Base-by-base conservation (phyloP, 2,329 filamentous ascomycete genomes). In the Thyridium curvatum region DNA sequence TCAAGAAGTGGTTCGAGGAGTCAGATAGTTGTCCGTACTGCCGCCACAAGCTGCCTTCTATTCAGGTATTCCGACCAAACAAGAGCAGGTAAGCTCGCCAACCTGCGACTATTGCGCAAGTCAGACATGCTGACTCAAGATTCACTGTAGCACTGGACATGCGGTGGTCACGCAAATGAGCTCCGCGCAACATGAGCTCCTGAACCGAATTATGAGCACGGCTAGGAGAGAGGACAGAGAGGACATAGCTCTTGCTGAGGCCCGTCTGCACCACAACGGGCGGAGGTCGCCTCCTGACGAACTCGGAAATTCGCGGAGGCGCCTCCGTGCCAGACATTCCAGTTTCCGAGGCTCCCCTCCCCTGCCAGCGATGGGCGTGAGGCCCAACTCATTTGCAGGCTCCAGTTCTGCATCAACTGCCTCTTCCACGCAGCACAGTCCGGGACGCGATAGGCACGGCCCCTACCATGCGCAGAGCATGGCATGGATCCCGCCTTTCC, bases 1-100 rank as follows among this genome's bases (percentile, higher is more conserved):
- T 83, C 46, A 78, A 74, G 53, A 80, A 76, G 47, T 83, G 79
- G 79, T 70, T 83, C 32, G 66, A 75, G 38, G 74, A 81, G 34
- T 74, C 74, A 2, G 71, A 79, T 47, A 79, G 66, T 39, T 83
- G 79, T 46, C 79, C 79, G 1, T 82, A 82, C 49, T 83, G 79
- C 54, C 71, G 79, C 18, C 70, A 77, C 45, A 78, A 79, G 48
- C 61, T 83, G 17, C 73, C 68, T 3, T 72, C 74, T 2, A 71
- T 79, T 41, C 51, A 56, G 16, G 49, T 49, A 28, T 41, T 46
- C 30, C 46, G 43, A 4, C 41, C 42, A 34, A 42, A 39, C 30
- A 30, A 39, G 40, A 35, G 48, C 32, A 29, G 56, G 29, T 47
- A 55, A 7, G 43, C 51, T 18, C 47, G 50, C 32, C 50, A 52